These are phyloP conservation scores for Moesziomyces sp. DNA, from an alignment of 1,284 basidiomycete genomes.

Conservation along the genomic window DNA sequence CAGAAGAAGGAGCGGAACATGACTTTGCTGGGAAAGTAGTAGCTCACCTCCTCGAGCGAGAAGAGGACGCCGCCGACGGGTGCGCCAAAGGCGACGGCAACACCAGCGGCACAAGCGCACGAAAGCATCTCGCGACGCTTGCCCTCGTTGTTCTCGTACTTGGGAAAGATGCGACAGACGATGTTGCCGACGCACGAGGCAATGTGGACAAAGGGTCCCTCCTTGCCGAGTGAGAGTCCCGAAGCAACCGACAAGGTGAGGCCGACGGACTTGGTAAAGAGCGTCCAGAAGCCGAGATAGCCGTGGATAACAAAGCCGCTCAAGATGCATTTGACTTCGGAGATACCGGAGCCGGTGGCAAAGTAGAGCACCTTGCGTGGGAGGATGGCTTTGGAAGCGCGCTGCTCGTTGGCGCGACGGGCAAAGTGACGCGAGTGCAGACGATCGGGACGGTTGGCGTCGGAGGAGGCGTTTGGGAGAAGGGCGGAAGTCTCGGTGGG, in stretches of 20 bases:
- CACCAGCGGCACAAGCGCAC: conserved; percentile 73
- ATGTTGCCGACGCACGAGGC: conserved; percentile 95
- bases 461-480: conserved; percentile 8
- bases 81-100: conserved; percentile 71
- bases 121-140: conserved; percentile 60
- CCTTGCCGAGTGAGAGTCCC: conserved; percentile 72
- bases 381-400: conserved; percentile 67
- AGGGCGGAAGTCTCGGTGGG: conserved; percentile 37
- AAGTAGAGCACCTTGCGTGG: conserved; percentile 70
- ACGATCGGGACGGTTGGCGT: conserved; percentile 12
- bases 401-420: conserved; percentile 41
- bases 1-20: conserved; percentile 64
- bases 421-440: conserved; percentile 13
- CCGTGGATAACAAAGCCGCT: conserved; percentile 94
- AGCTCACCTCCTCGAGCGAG: conserved; percentile 70
- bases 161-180: conserved; percentile 80
- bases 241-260: conserved; percentile 76
- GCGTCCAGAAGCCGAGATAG: conserved; percentile 87
- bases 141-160: conserved; percentile 81
- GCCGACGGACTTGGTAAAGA: conserved; percentile 89
- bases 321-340: conserved; percentile 95
- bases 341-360: conserved; percentile 95
- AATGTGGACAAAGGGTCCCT: conserved; percentile 97
- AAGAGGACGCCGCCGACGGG: conserved; percentile 73
- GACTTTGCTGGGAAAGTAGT: conserved; percentile 68